Evolutionary conservation across 2,329 filamentous ascomycete species (phyloP).

Genomic region (Ustulina deusta): DNA sequence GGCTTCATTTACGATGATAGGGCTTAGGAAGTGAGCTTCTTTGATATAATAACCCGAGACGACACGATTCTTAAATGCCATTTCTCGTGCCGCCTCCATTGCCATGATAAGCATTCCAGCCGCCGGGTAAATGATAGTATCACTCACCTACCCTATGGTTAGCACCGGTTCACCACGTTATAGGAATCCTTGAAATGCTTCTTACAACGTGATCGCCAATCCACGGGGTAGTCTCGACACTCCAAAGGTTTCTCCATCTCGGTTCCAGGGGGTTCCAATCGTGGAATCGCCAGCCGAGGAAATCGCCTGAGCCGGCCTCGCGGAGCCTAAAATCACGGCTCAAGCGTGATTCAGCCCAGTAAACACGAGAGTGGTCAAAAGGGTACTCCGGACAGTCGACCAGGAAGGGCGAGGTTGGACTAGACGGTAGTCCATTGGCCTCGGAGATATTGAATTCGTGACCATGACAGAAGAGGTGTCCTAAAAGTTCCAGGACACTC

Average conservation of each 20-base stretch:
- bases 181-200: neutral
- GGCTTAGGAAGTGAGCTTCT: constrained; percentile 50
- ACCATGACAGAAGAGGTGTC: constrained; percentile 45
- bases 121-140: constrained; percentile 52
- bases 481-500: constrained; percentile 44
- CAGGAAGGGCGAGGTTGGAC: constrained; percentile 30
- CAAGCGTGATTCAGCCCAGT: constrained; percentile 5
- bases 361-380: constrained; percentile 1
- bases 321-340: constrained; percentile 9
- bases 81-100: constrained; percentile 53
- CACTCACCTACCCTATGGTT: constrained; percentile 42
- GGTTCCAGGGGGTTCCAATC: constrained; percentile 50
- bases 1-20: constrained; percentile 49
- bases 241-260: constrained; percentile 60
- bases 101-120: constrained; percentile 56
- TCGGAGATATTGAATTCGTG: constrained; percentile 25
- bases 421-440: constrained; percentile 20
- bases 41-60: constrained; percentile 49
- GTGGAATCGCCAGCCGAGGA: constrained; percentile 45
- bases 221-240: constrained; percentile 58
- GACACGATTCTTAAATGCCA: constrained; percentile 35
- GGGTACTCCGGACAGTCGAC: constrained; percentile 4
- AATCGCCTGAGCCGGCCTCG: constrained; percentile 45
- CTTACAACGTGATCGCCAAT: constrained; percentile 59
- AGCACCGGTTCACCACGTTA: neutral